phyloP scores from a whole-genome alignment of 345 rosid genomes.

The Eucalyptus marginata region DNA sequence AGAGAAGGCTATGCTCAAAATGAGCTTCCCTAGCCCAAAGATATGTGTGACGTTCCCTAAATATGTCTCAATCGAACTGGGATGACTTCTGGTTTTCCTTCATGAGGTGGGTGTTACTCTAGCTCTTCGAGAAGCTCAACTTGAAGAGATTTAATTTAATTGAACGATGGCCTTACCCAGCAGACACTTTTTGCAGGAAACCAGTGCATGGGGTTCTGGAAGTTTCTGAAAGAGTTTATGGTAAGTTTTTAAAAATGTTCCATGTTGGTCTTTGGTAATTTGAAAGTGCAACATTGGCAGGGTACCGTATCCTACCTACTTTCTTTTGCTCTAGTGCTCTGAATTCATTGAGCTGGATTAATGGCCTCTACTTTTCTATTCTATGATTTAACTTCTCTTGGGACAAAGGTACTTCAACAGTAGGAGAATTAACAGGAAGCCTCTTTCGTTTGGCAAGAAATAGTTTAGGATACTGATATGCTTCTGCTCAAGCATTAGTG shows the following conservation, averaged over 20 bases:
- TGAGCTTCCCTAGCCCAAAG: background rate
- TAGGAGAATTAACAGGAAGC: background rate
- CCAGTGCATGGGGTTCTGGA: slow-evolving; percentile 95
- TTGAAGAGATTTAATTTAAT: background rate
- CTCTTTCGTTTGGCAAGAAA: background rate
- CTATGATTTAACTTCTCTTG: background rate
- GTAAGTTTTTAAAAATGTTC: slow-evolving; percentile 16
- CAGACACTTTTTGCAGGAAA: slow-evolving; percentile 12
- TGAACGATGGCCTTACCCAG: too few species aligned
- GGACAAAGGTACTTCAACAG: background rate
- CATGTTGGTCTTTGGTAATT: background rate
- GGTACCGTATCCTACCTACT: background rate
- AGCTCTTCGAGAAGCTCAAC: background rate
- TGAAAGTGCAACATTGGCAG: background rate
- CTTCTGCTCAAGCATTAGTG: too few species aligned
- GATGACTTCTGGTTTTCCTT: background rate
- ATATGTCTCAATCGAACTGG: background rate
- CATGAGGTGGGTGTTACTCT: background rate
- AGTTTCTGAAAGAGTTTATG: slow-evolving; percentile 73
- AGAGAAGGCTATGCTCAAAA: background rate
- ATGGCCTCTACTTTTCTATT: background rate
- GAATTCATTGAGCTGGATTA: background rate
- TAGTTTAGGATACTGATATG: background rate
- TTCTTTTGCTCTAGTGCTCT: background rate
- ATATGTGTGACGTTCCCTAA: background rate